Conservation (phyloP, 495 filamentous ascomycete species). For the Podospora pseudoanserina region DNA sequence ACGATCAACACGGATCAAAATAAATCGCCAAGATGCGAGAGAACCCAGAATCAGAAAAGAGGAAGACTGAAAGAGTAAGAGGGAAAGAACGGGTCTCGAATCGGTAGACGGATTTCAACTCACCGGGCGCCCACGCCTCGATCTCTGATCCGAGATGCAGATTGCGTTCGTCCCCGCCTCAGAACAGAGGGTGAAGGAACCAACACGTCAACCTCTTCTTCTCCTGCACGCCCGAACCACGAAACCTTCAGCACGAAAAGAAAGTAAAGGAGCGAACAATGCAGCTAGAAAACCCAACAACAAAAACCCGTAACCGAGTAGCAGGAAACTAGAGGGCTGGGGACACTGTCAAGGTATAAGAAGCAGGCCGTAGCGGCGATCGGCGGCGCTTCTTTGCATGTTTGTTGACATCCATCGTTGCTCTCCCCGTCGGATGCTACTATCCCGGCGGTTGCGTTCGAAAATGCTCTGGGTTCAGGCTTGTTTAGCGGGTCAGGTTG, state of each 20-base stretch:
- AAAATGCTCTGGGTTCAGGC: not conserved
- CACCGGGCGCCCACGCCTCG: not conserved
- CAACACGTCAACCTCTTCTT: not conserved
- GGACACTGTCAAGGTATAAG: not conserved
- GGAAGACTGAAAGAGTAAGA: not conserved
- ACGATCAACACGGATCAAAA: not conserved
- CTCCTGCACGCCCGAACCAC: not conserved
- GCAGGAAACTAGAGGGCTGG: not conserved
- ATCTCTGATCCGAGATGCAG: not conserved
- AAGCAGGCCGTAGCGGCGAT: conserved; percentile 1
- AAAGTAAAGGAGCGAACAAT: not conserved
- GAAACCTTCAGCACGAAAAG: not conserved
- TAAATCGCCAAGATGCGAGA: not conserved
- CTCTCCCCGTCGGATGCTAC: not conserved
- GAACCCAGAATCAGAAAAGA: not conserved
- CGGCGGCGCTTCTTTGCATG: not conserved
- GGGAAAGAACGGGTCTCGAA: not conserved
- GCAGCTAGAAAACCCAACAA: not conserved
- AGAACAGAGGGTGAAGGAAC: not conserved
- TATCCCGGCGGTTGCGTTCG: not conserved
- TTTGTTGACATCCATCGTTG: conserved; percentile 7
- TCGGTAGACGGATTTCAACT: not conserved
- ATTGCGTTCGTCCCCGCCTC: not conserved
- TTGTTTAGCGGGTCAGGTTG: not conserved
- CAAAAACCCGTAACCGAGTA: not conserved